Conservation (phyloP, 768 basidiomycete species). For the Mrakia frigida region DNA sequence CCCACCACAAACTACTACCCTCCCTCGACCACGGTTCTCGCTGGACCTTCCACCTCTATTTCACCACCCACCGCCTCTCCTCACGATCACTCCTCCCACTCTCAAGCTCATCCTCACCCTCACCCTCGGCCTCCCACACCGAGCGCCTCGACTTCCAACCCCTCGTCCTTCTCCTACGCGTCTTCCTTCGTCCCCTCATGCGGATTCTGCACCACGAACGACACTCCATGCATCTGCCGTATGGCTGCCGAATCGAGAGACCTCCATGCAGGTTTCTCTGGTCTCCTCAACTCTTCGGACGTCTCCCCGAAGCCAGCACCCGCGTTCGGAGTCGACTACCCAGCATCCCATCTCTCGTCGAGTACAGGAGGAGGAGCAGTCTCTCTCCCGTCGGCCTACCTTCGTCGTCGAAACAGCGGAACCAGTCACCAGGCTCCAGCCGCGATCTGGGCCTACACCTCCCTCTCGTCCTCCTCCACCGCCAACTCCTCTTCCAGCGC, state of each 20-base stretch:
- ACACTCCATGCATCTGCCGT: slow-evolving; percentile 69
- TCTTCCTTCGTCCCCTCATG: slow-evolving; percentile 52
- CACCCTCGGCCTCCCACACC: background rate
- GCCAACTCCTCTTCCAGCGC: slow-evolving; percentile 49
- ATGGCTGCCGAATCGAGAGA: slow-evolving; percentile 44
- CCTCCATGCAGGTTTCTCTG: background rate
- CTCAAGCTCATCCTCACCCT: background rate
- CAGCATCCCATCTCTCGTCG: slow-evolving; percentile 33
- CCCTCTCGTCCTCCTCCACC: slow-evolving; percentile 49
- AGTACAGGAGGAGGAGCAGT: slow-evolving; percentile 6
- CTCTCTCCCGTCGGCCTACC: slow-evolving; percentile 8
- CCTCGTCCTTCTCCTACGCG: background rate
- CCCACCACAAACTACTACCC: background rate
- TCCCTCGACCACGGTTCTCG: background rate
- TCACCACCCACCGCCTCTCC: too few relatives aligned
- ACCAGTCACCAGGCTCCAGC: slow-evolving; percentile 28
- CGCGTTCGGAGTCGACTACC: slow-evolving; percentile 22
- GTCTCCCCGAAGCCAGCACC: background rate
- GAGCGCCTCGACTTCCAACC: background rate
- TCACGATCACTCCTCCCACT: background rate
- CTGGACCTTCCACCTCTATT: background rate
- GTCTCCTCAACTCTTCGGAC: background rate
- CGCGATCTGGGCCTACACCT: slow-evolving; percentile 39
- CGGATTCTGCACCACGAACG: slow-evolving; percentile 63
- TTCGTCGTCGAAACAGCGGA: slow-evolving; percentile 11